Base-by-base conservation (phyloP, 2,329 filamentous ascomycete species). In the Macrophomina tecta region DNA sequence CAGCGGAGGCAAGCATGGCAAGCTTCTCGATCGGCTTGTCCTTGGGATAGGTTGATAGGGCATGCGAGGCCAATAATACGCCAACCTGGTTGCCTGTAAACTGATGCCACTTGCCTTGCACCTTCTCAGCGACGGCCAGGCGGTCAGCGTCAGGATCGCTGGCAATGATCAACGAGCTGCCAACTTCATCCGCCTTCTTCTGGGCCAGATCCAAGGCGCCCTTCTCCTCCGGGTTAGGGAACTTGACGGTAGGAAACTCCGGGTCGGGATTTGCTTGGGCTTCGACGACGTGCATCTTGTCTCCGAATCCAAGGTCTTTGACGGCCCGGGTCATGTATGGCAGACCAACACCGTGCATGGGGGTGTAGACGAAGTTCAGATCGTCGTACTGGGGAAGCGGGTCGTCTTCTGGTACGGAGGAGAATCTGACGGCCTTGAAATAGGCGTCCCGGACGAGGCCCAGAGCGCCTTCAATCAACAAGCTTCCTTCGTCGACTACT, bases 41-140 rank as follows among this genome's bases (percentile, higher is more conserved):
- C 69, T 69, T 23, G 11, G 76, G 73, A 68, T 82, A 81, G 11
- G 80, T 81, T 34, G 88, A 83, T 60, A 87, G 79, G 11, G 89
- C 73, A 71, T 87, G 83, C 0, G 85, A 85, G 5, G 85, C 87
- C 11, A 90, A 78, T 9, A 90, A 80, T 18, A 87, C 81, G 40
- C 88, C 88, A 16, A 90, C 79, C 71, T 90, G 86, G 69, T 90
- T 89, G n/a, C 88, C 88, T 0, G 86, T 89, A 72, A 89, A 85
- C 56, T 86, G 83, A 65, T 85, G 83, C 86, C 87, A 90, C 69
- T 76, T 77, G 11, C 82, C 84, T 40, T 78, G 82, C 4, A 88
- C 80, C 71, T 85, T 86, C 72, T 89, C 84, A 4, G 87, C 88
- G 6, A 81, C 85, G 6, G 87, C 86, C 68, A 90, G 85, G 23